Evolutionary conservation across 179 eudicot genomes (phyloP), one percentile per base, ranked within the genome.

Genomic region (Silene noctiflora): DNA sequence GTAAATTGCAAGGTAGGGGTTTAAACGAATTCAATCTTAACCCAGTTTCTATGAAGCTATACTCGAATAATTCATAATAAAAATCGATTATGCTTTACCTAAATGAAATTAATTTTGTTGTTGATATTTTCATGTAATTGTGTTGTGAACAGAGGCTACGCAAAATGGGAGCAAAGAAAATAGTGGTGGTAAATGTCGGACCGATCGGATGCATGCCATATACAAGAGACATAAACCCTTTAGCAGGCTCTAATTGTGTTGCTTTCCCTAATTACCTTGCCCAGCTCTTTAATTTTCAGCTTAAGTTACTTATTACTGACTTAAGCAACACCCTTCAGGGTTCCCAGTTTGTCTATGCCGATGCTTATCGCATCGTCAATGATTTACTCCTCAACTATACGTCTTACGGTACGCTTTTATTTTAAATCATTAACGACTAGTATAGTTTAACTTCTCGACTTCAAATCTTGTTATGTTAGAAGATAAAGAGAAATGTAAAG

Each of bases 131-230:
- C 53, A 13, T 46, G 53, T 46, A 8, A 20, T 60, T 25, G 27
- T 19, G 1, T 16, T 61, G 21, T 81, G 51, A 64, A 29, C 87
- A 94, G 98, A 89, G 97, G 70, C 82, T 94, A 1, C 84, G 89
- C 76, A 73, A 74, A 3, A 81, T 92, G 92, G 98, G 96, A 39
- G 98, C 94, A 16, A 88, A 90, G 81, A 90, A 82, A 71, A 81
- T 94, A 33, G 22, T 89, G 17, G 88, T 94, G 65, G 88, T 83
- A 42, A 94, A 94, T 70, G 94, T 94, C 0, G 97, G 94, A 67
- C 98, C 96, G 4, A 89, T 94, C 25, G 97, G 97, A 11, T 94
- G 98, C 76, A 90, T 94, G 75, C 97, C 98, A 6, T 90, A 67
- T 76, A 81, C 83, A 60, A 87, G 91, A 80, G 96, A 90, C 0